Conservation (phyloP, 495 filamentous ascomycete species). For the Tuber aestivum region DNA sequence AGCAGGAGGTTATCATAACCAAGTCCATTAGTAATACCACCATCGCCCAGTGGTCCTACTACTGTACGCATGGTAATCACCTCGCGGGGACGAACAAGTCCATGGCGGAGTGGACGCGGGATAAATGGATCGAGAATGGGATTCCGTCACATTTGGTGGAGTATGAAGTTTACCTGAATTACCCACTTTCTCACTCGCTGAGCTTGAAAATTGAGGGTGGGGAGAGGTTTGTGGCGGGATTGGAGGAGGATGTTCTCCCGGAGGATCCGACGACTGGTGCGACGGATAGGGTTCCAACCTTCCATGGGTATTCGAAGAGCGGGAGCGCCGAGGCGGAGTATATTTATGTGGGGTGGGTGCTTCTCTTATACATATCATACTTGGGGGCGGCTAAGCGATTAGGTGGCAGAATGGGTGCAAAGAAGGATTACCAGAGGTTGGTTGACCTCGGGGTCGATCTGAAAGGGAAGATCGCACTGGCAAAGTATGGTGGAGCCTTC, state of each 20-base stretch:
- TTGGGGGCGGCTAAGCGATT: conserved; percentile 1
- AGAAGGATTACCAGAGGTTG: conserved; percentile 83
- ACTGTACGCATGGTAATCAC: conserved; percentile 86
- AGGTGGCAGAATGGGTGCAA: conserved; percentile 41
- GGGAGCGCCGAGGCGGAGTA: conserved; percentile 82
- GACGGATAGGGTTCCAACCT: conserved; percentile 74
- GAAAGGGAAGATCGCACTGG: conserved; percentile 63
- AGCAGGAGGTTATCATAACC: conserved; percentile 20
- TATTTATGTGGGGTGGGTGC: conserved; percentile 33
- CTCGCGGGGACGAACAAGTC: conserved; percentile 82
- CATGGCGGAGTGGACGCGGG: conserved; percentile 79
- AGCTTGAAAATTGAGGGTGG: conserved; percentile 23
- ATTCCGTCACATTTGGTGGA: conserved; percentile 64
- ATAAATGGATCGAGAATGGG: conserved; percentile 79
- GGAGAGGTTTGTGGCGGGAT: conserved; percentile 69
- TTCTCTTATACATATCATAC: not conserved
- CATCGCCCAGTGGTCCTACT: conserved; percentile 68
- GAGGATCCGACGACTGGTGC: conserved; percentile 73
- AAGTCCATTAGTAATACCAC: conserved; percentile 24
- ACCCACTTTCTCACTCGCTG: conserved; percentile 50
- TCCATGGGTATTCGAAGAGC: conserved; percentile 77
- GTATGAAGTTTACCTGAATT: conserved; percentile 91
- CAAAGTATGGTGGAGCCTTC: conserved; percentile 84
- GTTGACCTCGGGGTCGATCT: conserved; percentile 68
- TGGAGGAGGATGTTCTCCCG: conserved; percentile 80